Percentiles rank a stretch among this genome's conserved stretches.
Evolutionary conservation across 2,329 filamentous ascomycete genomes (phyloP).

Genomic region (Neonectria hederae): DNA sequence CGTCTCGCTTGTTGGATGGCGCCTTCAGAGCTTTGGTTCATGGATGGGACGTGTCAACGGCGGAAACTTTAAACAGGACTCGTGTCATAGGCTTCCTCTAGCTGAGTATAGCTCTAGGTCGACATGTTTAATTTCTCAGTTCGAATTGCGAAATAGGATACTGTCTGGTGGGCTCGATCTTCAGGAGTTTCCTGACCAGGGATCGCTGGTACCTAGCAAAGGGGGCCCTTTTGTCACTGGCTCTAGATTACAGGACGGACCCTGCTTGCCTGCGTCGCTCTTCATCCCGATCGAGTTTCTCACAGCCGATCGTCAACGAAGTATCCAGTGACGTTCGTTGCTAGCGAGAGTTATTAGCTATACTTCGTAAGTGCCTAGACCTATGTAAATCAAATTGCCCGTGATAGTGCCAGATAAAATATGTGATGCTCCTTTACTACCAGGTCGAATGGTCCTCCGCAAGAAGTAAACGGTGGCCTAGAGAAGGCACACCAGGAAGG

Average conservation of each 20-base stretch:
- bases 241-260: constrained; percentile 8
- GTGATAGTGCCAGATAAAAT: neutral
- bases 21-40: constrained; percentile 1
- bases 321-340: neutral
- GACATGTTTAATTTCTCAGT: constrained; percentile 4
- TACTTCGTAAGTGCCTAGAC: neutral
- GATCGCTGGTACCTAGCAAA: constrained; percentile 1
- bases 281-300: constrained; percentile 13
- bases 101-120: neutral
- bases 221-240: neutral
- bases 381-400: neutral
- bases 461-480: neutral
- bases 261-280: constrained; percentile 2
- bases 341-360: neutral
- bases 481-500: neutral
- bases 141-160: constrained; percentile 3
- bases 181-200: neutral
- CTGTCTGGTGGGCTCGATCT: neutral
- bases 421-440: neutral
- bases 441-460: neutral
- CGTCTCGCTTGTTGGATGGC: neutral
- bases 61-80: constrained; percentile 9
- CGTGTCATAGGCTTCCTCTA: neutral
- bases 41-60: constrained; percentile 3
- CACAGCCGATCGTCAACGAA: constrained; percentile 11